These are phyloP conservation scores for Aquanectria penicillioides DNA, from an alignment of 2,329 filamentous ascomycete genomes.

Conservation along the genomic window DNA sequence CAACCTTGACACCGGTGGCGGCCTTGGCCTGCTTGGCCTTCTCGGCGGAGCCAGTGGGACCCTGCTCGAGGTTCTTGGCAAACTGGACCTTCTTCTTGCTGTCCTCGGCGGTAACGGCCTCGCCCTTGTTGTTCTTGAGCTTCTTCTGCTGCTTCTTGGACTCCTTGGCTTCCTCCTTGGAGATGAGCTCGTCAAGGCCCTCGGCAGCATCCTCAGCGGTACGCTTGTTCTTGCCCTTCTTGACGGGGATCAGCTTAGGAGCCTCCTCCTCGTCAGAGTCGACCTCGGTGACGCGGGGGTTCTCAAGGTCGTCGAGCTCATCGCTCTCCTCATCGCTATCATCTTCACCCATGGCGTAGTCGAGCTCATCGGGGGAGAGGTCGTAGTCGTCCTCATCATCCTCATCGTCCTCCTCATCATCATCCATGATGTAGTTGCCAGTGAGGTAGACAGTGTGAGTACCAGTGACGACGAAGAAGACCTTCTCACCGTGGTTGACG, in stretches of 20 bases:
- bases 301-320: conserved; percentile 79
- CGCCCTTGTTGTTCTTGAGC: conserved; percentile 97
- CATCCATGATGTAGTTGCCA: conserved; percentile 91
- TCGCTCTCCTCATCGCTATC: conserved; percentile 79
- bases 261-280: conserved; percentile 77
- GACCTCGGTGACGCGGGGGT: conserved; percentile 86
- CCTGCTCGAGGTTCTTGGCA: conserved; percentile 98
- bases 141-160: conserved; percentile 99
- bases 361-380: conserved; percentile 82
- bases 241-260: conserved; percentile 66
- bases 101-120: conserved; percentile 74
- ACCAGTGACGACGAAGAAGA: conserved; percentile 92
- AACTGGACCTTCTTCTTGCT: conserved; percentile 92
- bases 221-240: conserved; percentile 94
- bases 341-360: conserved; percentile 76
- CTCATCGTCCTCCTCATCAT: conserved; percentile 70
- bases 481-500: conserved; percentile 85
- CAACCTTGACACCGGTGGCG: conserved; percentile 76
- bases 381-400: conserved; percentile 82
- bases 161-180: conserved; percentile 81
- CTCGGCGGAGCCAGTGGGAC: conserved; percentile 78
- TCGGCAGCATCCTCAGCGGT: conserved; percentile 77
- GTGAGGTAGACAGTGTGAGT: conserved; percentile 93
- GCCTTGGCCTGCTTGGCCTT: conserved; percentile 56
- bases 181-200: conserved; percentile 85